These are phyloP conservation scores for Tuber aestivum DNA, from an alignment of 495 filamentous ascomycete species.

Conservation along the genomic window DNA sequence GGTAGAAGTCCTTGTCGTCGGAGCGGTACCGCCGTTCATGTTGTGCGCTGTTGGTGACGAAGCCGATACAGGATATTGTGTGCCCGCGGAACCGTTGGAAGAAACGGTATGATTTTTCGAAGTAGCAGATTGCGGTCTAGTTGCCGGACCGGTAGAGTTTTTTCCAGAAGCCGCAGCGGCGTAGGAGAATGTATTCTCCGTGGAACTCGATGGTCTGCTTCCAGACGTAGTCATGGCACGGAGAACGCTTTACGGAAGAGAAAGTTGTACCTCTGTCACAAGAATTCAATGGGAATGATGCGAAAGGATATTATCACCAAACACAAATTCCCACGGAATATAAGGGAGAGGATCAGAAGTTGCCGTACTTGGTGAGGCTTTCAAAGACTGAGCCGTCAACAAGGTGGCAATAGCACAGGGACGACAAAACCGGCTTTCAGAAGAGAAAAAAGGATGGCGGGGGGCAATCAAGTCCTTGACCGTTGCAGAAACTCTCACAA, in stretches of 20 bases:
- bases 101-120: constrained; percentile 21
- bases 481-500: constrained; percentile 35
- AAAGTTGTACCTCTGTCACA: constrained; percentile 26
- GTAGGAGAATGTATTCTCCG: constrained; percentile 70
- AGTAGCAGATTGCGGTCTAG: constrained; percentile 37
- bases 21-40: constrained; percentile 37
- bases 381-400: constrained; percentile 37
- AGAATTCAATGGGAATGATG: constrained; percentile 22
- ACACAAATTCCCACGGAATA: constrained; percentile 28
- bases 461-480: constrained; percentile 34
- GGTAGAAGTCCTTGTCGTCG: constrained; percentile 26
- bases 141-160: constrained; percentile 24
- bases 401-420: constrained; percentile 25
- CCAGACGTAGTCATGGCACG: constrained; percentile 39
- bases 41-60: constrained; percentile 26
- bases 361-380: constrained; percentile 23
- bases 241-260: constrained; percentile 12
- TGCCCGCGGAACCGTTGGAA: constrained; percentile 26
- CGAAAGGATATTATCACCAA: constrained; percentile 27
- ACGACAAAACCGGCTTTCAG: constrained; percentile 36
- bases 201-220: constrained; percentile 41
- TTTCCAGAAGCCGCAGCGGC: constrained; percentile 69
- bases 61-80: constrained; percentile 33
- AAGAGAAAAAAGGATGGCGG: constrained; percentile 20
- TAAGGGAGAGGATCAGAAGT: constrained; percentile 27